These are phyloP conservation scores for Magnaporthiopsis incrustans DNA, from an alignment of 2,329 filamentous ascomycete genomes.

Conservation along the genomic window DNA sequence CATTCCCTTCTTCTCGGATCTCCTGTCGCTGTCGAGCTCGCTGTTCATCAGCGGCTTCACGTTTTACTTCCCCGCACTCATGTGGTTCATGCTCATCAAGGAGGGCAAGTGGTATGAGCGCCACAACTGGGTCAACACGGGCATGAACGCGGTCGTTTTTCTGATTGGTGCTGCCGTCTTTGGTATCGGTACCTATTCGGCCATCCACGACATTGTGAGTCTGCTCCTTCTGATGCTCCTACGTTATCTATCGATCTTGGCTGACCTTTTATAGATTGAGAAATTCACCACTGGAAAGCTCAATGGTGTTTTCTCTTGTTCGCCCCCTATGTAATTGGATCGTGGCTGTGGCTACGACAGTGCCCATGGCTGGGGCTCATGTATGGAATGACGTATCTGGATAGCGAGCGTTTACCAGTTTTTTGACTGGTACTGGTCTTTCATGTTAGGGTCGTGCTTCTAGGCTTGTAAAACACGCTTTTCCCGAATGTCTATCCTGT, in stretches of 20 bases:
- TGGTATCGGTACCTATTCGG: conserved; percentile 11
- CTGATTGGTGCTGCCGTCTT: conserved; percentile 9
- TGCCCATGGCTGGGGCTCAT: neutral
- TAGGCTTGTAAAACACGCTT: neutral
- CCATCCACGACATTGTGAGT: conserved; percentile 10
- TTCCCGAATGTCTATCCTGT: neutral
- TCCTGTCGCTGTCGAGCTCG: conserved; percentile 48
- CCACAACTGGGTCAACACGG: conserved; percentile 15
- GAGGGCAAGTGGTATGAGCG: conserved; percentile 20
- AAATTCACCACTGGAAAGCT: neutral
- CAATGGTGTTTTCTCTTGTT: neutral
- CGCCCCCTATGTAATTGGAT: neutral
- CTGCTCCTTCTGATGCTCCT: neutral
- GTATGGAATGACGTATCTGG: neutral
- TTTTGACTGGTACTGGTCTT: neutral
- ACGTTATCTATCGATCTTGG: neutral
- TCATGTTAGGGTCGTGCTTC: neutral
- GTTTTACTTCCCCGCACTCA: conserved; percentile 25
- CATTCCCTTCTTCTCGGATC: conserved; percentile 63
- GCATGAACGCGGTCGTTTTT: conserved; percentile 7
- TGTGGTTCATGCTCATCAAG: conserved; percentile 26
- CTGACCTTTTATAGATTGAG: neutral
- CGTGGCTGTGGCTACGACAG: no score
- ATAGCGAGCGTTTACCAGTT: neutral
- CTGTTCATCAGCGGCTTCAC: conserved; percentile 39